Base-by-base conservation (phyloP, 208 protist species). In the Endotrypanum monterogeii region DNA sequence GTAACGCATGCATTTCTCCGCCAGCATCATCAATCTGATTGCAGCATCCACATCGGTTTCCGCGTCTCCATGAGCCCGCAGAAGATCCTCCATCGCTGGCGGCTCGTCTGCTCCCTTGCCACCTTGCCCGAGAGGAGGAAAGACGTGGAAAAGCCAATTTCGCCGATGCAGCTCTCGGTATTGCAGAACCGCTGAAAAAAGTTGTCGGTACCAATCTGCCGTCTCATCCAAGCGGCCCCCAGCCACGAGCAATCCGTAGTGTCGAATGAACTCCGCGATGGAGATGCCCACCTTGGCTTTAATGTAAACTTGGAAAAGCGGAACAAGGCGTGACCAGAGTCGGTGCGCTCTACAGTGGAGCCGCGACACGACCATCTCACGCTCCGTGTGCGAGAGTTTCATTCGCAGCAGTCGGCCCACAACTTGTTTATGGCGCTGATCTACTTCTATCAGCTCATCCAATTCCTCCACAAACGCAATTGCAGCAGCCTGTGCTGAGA, bases 101-200 rank as follows among this genome's bases (percentile, higher is more conserved):
- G 78, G 74, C 60, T 68, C 75, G 28, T 79, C 76, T 30, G 41
- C 28, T 0, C 8, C 35, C 25, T 0, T 12, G 3, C 23, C 62
- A 0, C 9, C 44, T 25, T 66, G 16, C 9, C 70, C 65, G 2
- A 72, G 63, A 12, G 84, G 81, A 1, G 84, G 84, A 57, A 85
- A 89, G 20, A 86, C 76, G 55, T 86, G 67, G 51, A 89, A 89
- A 30, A 89, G 74, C 80, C 81, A 89, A 35, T 79, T 86, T 55
- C 68, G 66, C 12, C 84, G 80, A 28, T 83, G 75, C 75, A 73
- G 67, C 71, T 89, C 84, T 52, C 82, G 78, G 67, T 79, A 89
- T 71, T 81, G 84, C 67, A 89, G 62, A 46, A 89, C 62, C 5
- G 65, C 72, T 8, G 68, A 20, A 50, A 78, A 83, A 6, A 89